Percentiles rank a stretch among this genome's conserved stretches.
Conservation (phyloP, 1,284 basidiomycete species). For the Termitomyces sp. region DNA sequence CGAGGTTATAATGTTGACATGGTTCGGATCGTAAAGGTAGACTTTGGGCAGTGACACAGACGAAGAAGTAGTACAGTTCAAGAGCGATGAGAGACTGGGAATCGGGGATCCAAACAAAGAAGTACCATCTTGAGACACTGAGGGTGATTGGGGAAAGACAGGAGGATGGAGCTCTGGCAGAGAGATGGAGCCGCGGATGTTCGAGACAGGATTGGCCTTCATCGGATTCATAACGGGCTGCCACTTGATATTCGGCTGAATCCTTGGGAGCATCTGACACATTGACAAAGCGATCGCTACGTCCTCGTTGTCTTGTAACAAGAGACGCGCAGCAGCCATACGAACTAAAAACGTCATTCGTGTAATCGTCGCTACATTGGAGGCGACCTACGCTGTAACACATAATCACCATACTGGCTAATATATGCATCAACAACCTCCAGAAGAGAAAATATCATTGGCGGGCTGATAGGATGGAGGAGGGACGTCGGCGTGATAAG, state of each 20-base stretch:
- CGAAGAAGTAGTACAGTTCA: constrained; percentile 10
- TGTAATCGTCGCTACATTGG: background rate
- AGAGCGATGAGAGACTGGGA: constrained; percentile 15
- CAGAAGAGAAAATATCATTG: constrained; percentile 16
- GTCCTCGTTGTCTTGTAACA: constrained; percentile 16
- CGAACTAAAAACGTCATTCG: constrained; percentile 12
- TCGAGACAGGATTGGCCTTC: constrained; percentile 9
- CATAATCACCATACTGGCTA: constrained; percentile 12
- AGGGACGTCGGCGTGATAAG: constrained; percentile 7
- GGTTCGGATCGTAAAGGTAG: constrained; percentile 1
- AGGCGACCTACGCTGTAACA: constrained; percentile 15
- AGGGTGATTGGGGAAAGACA: constrained; percentile 3
- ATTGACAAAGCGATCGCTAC: constrained; percentile 14
- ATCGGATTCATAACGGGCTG: constrained; percentile 8
- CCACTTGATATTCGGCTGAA: constrained; percentile 9
- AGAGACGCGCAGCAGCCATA: constrained; percentile 15
- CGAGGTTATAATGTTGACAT: constrained; percentile 6
- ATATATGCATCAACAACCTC: constrained; percentile 14
- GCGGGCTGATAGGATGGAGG: constrained; percentile 14
- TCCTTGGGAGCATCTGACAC: constrained; percentile 10
- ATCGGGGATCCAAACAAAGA: constrained; percentile 8
- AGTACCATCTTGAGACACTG: background rate
- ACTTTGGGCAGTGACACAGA: constrained; percentile 6
- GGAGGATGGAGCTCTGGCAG: constrained; percentile 13
- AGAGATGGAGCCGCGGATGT: constrained; percentile 12